phyloP scores from a whole-genome alignment of 2,329 filamentous ascomycete species.

The Sporothrix sp. region DNA sequence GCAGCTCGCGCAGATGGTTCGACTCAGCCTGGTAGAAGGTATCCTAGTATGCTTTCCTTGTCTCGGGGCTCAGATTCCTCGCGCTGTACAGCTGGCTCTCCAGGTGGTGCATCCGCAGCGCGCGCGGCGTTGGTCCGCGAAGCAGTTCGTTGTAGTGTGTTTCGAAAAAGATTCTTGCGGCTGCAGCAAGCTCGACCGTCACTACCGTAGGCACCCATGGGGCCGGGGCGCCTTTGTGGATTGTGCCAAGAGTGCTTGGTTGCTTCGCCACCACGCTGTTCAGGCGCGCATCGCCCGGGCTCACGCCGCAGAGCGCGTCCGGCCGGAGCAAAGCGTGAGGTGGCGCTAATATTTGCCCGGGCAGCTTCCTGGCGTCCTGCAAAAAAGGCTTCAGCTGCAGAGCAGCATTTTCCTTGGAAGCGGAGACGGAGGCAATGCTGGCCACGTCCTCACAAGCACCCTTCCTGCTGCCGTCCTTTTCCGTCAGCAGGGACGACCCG shows the following conservation, averaged over 20 bases:
- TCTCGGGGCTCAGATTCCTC: constrained; percentile 41
- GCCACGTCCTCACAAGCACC: too few relatives aligned
- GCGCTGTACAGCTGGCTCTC: constrained; percentile 52
- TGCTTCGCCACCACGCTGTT: not conserved
- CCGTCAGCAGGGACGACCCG: not conserved
- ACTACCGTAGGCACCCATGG: constrained; percentile 27
- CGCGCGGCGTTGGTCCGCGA: constrained; percentile 45
- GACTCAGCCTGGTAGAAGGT: constrained; percentile 60
- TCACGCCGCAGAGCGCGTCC: not conserved
- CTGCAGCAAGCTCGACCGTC: constrained; percentile 69
- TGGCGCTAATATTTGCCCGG: not conserved
- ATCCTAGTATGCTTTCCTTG: constrained; percentile 46
- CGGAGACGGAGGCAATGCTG: too few relatives aligned
- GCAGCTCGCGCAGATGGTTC: constrained; percentile 62
- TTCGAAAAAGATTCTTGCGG: constrained; percentile 80
- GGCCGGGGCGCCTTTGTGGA: constrained; percentile 7
- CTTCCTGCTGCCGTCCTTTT: not conserved
- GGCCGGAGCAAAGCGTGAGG: not conserved
- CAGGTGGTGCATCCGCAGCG: constrained; percentile 50
- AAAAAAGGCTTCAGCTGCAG: too few relatives aligned
- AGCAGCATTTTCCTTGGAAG: too few relatives aligned
- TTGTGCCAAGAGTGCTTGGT: not conserved
- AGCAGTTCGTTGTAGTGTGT: constrained; percentile 69
- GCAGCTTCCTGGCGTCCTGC: too few relatives aligned
- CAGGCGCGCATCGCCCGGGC: not conserved